phyloP scores from a whole-genome alignment of 2,329 filamentous ascomycete genomes.

The Balansia obtecta region DNA sequence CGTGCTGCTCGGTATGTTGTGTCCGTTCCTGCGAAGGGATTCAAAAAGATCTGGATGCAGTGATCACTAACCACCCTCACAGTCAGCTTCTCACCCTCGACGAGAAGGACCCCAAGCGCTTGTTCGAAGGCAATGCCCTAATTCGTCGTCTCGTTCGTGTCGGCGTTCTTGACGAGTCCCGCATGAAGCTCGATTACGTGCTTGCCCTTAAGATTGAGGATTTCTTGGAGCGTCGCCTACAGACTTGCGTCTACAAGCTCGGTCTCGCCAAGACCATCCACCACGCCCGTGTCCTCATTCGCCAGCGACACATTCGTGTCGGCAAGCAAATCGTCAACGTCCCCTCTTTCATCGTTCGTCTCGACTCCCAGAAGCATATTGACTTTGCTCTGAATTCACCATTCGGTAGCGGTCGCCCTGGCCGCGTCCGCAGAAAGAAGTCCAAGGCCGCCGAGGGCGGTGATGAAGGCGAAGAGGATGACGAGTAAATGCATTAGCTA shows the following conservation, averaged over 20 bases:
- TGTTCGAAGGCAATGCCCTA: constrained; percentile 99
- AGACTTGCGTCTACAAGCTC: constrained; percentile 99
- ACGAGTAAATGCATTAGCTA: constrained; percentile 42
- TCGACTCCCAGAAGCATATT: constrained; percentile 99
- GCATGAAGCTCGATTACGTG: constrained; percentile 99
- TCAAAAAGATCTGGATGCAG: background rate
- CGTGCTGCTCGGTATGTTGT: constrained; percentile 88
- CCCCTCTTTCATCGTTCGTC: constrained; percentile 97
- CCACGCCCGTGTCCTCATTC: constrained; percentile 99
- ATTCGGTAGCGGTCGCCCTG: constrained; percentile 92
- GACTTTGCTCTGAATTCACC: constrained; percentile 97
- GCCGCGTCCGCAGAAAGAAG: constrained; percentile 99
- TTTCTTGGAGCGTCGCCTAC: constrained; percentile 98
- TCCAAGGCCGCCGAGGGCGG: constrained; percentile 85
- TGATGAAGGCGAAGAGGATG: constrained; percentile 77
- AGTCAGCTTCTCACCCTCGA: constrained; percentile 99
- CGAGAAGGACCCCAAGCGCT: constrained; percentile 99
- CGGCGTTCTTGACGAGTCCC: constrained; percentile 98
- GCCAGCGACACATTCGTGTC: constrained; percentile 98
- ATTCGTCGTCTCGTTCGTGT: constrained; percentile 99
- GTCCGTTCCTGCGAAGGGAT: background rate
- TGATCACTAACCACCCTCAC: constrained; percentile 15
- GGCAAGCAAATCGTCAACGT: constrained; percentile 99
- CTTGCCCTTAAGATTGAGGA: constrained; percentile 98
- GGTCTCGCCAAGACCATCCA: constrained; percentile 99